Conservation (phyloP, 306 rosid species). For the Casuarina glauca region DNA sequence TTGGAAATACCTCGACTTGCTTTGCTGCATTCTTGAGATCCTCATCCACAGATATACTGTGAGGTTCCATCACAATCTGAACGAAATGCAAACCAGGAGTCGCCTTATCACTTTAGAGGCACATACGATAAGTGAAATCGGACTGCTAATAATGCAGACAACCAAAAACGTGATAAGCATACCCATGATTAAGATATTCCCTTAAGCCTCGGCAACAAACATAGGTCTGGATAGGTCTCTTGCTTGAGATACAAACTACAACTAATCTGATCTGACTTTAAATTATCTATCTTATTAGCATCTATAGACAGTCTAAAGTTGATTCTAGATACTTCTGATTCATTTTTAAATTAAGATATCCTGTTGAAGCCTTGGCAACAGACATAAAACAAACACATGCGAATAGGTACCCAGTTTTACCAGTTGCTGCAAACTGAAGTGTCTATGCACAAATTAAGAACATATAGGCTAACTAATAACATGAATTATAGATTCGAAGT, state of each 20-base stretch:
- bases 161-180: neutral
- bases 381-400: neutral
- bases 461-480: neutral
- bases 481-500: neutral
- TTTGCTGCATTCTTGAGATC: conserved; percentile 81
- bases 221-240: too few relatives aligned
- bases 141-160: neutral
- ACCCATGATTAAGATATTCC: neutral
- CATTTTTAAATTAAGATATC: neutral
- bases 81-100: conserved; percentile 14
- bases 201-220: too few relatives aligned
- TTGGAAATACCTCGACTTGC: conserved; percentile 62
- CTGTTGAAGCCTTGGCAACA: neutral
- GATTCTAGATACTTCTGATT: too few relatives aligned
- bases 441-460: conserved; percentile 2
- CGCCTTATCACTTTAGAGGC: neutral
- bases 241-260: too few relatives aligned
- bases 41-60: conserved; percentile 67
- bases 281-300: too few relatives aligned
- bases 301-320: too few relatives aligned
- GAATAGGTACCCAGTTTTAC: neutral
- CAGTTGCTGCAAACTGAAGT: neutral
- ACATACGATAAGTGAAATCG: neutral
- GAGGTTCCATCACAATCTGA: conserved; percentile 78
- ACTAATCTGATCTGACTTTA: too few relatives aligned